Evolutionary conservation across 2,329 filamentous ascomycete genomes (phyloP).

Genomic region (Aspergillus pseudonomiae): DNA sequence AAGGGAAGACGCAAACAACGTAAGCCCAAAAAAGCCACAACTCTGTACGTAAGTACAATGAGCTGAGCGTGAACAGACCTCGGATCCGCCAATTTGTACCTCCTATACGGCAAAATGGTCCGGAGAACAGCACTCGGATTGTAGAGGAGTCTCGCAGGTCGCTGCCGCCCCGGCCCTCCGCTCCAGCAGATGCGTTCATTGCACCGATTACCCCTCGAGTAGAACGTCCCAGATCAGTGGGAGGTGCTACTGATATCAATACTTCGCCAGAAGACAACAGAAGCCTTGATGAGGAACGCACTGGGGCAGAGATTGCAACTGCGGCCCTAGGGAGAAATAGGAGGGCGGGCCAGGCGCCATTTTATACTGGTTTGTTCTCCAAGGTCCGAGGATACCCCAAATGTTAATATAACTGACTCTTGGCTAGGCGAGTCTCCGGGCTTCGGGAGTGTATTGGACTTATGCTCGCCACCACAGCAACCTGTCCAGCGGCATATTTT

Average conservation of each 20-base stretch:
- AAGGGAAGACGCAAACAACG: background rate
- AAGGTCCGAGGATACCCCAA: too few relatives aligned
- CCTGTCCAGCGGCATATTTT: conserved; percentile 23
- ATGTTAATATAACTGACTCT: background rate
- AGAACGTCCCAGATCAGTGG: background rate
- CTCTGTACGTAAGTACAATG: background rate
- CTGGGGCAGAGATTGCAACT: conserved; percentile 25
- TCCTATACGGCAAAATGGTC: background rate
- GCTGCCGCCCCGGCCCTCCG: background rate
- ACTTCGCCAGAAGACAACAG: background rate
- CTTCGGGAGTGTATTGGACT: background rate
- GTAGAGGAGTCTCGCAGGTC: background rate
- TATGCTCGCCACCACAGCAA: conserved; percentile 2
- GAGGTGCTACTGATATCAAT: background rate
- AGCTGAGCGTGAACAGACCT: background rate
- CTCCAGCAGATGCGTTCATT: background rate
- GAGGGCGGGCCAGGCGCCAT: conserved; percentile 23
- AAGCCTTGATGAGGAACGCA: conserved; percentile 24
- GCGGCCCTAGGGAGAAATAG: conserved; percentile 19
- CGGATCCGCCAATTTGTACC: background rate
- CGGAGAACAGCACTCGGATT: background rate
- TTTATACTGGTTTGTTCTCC: conserved; percentile 8
- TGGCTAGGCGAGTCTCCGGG: background rate
- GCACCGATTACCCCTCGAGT: background rate
- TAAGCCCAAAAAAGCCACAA: background rate